Evolutionary conservation across 176 grass and related monocot genomes (phyloP), one percentile per base, ranked within the genome.

Genomic region (Poa annua): DNA sequence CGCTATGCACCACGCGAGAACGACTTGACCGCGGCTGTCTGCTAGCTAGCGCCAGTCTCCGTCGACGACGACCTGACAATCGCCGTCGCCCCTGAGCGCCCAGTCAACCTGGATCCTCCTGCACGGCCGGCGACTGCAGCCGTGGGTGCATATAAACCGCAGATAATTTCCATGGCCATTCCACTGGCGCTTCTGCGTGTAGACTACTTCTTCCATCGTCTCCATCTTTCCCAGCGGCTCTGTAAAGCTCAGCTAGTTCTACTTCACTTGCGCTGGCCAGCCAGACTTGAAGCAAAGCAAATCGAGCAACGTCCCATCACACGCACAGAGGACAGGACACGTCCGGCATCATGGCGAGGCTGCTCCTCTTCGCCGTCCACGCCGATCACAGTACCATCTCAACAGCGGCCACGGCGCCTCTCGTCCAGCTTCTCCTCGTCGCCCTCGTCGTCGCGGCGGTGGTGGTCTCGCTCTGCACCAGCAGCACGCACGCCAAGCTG

Each of bases 401-500:
- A 0, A 12, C 22, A 3, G 68, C 9, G 39, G 39, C 29, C 29
- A 2, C 12, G 70, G 3, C 24, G 71, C 14, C 7, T 25, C 71
- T 33, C 22, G 15, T 51, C 0, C 73, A 7, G 7, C 4, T 15
- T 4, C 0, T 79, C 4, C 0, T 85, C 12, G 11, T 52, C 0
- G 5, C 59, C 0, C 2, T 76, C 10, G 48, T 56, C 1, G 78
- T 85, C 14, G 83, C 78, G 14, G 8, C 79, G 47, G 54, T 89
- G 54, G 25, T 83, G 26, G 47, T 89, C 5, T 64, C 66, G 3
- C 84, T 90, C 38, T 86, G 88, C 88, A 79, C 88, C 34, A 86
- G 83, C 79, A 26, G 65, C 55, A 82, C 61, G 73, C 75, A 82
- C 88, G 78, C 63, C 44, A 55, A 61, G 71, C 29, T 80, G 20